A percentile compares a stretch with the other conserved stretches of the same genome.
Conservation (phyloP, 495 filamentous ascomycete genomes). For the Xylaria sp. region DNA sequence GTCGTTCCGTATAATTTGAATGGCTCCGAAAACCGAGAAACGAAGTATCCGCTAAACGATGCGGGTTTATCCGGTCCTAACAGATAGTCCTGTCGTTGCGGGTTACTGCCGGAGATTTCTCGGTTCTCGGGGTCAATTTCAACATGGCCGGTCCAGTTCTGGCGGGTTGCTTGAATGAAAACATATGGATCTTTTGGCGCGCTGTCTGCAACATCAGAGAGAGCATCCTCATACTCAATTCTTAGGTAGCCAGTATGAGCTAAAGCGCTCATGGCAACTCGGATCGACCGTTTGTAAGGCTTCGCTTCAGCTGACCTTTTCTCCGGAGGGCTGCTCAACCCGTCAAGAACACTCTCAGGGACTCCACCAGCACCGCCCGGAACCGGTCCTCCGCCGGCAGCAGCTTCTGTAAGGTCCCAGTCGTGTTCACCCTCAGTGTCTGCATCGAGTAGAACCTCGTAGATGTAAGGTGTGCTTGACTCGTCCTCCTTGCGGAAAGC, state of each 20-base stretch:
- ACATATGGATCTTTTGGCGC: conserved; percentile 33
- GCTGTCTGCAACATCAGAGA: background rate
- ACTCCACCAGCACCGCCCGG: conserved; percentile 40
- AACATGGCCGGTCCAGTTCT: conserved; percentile 43
- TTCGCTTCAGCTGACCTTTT: conserved; percentile 25
- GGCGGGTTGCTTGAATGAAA: conserved; percentile 41
- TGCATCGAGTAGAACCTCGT: conserved; percentile 40
- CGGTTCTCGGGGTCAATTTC: conserved; percentile 35
- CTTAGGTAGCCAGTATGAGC: conserved; percentile 40
- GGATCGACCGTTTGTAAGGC: conserved; percentile 30
- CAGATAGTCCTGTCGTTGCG: conserved; percentile 43
- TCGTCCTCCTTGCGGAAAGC: conserved; percentile 42
- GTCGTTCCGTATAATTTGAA: conserved; percentile 40
- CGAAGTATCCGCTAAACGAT: conserved; percentile 42
- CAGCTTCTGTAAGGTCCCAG: conserved; percentile 38
- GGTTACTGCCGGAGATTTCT: conserved; percentile 41
- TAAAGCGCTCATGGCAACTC: conserved; percentile 38
- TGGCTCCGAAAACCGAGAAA: conserved; percentile 42
- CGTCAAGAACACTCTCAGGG: conserved; percentile 33
- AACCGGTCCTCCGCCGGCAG: conserved; percentile 33
- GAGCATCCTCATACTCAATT: conserved; percentile 31
- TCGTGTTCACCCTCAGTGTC: conserved; percentile 38
- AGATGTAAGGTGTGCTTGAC: conserved; percentile 40
- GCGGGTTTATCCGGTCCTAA: conserved; percentile 38
- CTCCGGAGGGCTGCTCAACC: conserved; percentile 33